phyloP scores from a whole-genome alignment of 805 yeast genomes.

The Metschnikowia kunwiensis region DNA sequence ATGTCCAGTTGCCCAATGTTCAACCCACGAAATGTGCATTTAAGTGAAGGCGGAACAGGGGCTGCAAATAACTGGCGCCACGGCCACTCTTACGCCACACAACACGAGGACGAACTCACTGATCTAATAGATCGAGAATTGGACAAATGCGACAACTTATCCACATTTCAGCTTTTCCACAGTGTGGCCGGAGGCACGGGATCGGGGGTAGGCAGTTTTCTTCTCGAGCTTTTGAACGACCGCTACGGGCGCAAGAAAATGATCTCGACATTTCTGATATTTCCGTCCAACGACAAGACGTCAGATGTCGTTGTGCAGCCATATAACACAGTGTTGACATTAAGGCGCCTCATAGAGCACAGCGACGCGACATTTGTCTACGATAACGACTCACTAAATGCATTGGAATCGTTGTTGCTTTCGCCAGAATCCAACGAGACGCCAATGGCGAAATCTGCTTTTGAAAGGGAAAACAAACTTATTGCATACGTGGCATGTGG shows the following conservation, averaged over 20 bases:
- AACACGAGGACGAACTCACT: constrained; percentile 66
- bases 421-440: constrained; percentile 24
- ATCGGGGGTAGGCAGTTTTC: constrained; percentile 84
- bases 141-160: constrained; percentile 84
- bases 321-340: constrained; percentile 80
- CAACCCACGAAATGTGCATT: constrained; percentile 78
- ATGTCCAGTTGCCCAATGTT: constrained; percentile 56
- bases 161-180: constrained; percentile 87
- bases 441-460: constrained; percentile 36
- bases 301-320: constrained; percentile 99
- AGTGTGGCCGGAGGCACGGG: constrained; percentile 99
- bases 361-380: constrained; percentile 88
- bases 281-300: constrained; percentile 71
- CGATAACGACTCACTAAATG: constrained; percentile 81
- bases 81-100: constrained; percentile 76
- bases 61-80: constrained; percentile 97
- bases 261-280: constrained; percentile 80
- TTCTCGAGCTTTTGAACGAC: constrained; percentile 77
- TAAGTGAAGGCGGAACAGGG: constrained; percentile 80
- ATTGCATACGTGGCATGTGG: constrained; percentile 83
- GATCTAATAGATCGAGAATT: constrained; percentile 86
- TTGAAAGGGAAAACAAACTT: constrained; percentile 77
- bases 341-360: constrained; percentile 75
- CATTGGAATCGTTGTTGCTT: constrained; percentile 55
- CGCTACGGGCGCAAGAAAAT: constrained; percentile 75